Percentiles rank a stretch among this genome's conserved stretches.
Evolutionary conservation across 2,329 filamentous ascomycete species (phyloP).

Genomic region (Pestalotiopsis sp.): DNA sequence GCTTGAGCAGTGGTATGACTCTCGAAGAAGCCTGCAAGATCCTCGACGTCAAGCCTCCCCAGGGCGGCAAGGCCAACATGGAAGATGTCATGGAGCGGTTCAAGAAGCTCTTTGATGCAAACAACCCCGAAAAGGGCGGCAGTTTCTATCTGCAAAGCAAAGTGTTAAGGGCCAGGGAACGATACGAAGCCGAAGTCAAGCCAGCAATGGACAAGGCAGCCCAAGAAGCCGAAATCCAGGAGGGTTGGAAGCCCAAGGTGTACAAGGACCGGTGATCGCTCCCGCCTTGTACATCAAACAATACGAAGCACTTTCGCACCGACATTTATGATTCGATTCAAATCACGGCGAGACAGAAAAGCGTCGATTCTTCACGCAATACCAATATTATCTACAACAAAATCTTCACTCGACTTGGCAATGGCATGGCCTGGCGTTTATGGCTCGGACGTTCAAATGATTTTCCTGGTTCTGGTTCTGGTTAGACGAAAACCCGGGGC

Average conservation of each 20-base stretch:
- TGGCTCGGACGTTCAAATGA: slow-evolving; percentile 10
- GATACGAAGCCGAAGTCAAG: slow-evolving; percentile 85
- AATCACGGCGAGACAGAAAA: background rate
- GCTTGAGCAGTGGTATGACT: slow-evolving; percentile 73
- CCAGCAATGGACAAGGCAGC: slow-evolving; percentile 72
- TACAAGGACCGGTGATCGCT: slow-evolving; percentile 76
- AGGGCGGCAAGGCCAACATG: slow-evolving; percentile 75
- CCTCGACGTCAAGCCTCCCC: slow-evolving; percentile 89
- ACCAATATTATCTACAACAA: slow-evolving; percentile 26
- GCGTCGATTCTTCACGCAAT: background rate
- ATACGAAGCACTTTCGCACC: background rate
- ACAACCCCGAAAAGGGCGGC: slow-evolving; percentile 93
- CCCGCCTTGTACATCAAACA: slow-evolving; percentile 5
- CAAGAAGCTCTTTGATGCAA: slow-evolving; percentile 92
- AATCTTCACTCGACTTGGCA: slow-evolving; percentile 55
- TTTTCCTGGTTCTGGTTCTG: slow-evolving; percentile 9
- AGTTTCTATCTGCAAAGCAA: slow-evolving; percentile 99
- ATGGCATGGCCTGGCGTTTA: slow-evolving; percentile 56
- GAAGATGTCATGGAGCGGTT: slow-evolving; percentile 84
- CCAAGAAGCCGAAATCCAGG: slow-evolving; percentile 76
- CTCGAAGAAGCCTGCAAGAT: slow-evolving; percentile 98
- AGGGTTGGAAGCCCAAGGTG: slow-evolving; percentile 93
- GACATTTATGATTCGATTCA: slow-evolving; percentile 18
- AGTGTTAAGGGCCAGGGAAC: slow-evolving; percentile 85
- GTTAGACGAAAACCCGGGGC: slow-evolving; percentile 12